Conservation (phyloP, 2,329 filamentous ascomycete species). For the Penicillium crustosum region DNA sequence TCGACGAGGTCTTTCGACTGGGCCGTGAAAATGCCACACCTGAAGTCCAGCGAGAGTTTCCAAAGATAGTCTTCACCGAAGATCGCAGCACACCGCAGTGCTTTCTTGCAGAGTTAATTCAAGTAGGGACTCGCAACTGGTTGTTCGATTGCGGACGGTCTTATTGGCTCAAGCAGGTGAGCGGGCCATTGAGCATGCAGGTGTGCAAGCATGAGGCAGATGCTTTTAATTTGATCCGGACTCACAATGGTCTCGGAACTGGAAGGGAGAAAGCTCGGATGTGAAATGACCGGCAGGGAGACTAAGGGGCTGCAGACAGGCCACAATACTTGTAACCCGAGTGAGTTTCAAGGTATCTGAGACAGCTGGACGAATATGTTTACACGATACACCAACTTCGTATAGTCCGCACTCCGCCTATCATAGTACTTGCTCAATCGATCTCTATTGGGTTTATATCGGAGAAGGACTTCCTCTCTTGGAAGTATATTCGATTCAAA, state of each 20-base stretch:
- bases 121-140: conserved; percentile 35
- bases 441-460: background rate
- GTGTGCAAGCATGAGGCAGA: conserved; percentile 29
- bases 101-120: conserved; percentile 35
- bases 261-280: conserved; percentile 22
- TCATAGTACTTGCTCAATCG: background rate
- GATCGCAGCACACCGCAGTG: conserved; percentile 29
- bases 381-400: background rate
- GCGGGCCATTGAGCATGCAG: conserved; percentile 31
- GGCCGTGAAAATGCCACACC: conserved; percentile 23
- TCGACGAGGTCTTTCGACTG: conserved; percentile 28
- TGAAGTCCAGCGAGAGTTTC: conserved; percentile 23
- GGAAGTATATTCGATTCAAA: background rate
- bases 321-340: background rate
- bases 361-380: background rate
- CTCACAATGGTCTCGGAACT: conserved; percentile 23
- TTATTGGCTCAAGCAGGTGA: conserved; percentile 34
- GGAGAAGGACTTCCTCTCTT: background rate
- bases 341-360: background rate
- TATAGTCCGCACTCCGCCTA: background rate
- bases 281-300: background rate
- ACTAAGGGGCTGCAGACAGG: background rate
- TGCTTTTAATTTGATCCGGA: conserved; percentile 22
- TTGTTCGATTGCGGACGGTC: conserved; percentile 35
- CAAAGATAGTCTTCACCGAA: conserved; percentile 30